These are phyloP conservation scores for Phytophthora ramorum DNA, from an alignment of 352 stramenopile species.

Conservation along the genomic window DNA sequence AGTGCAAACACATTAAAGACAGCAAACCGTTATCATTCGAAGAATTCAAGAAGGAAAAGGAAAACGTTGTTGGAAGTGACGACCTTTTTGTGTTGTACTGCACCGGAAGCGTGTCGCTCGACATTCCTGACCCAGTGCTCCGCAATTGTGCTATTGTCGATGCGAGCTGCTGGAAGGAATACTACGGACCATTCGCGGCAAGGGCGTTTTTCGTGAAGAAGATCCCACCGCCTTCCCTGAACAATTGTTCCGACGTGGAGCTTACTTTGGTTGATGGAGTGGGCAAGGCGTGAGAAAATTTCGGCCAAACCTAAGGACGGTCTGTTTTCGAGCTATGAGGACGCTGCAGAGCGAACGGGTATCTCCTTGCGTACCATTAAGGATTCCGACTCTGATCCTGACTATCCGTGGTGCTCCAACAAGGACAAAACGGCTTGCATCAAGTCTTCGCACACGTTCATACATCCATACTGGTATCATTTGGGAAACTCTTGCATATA, in stretches of 20 bases:
- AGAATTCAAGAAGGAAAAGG: constrained; percentile 9
- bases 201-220: not conserved
- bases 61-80: constrained; percentile 10
- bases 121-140: constrained; percentile 5
- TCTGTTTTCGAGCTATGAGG: no score
- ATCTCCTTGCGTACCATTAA: no score
- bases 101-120: constrained; percentile 15
- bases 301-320: no score
- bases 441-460: no score
- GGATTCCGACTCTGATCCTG: no score
- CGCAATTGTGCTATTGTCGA: constrained; percentile 25
- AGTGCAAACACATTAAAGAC: constrained; percentile 13
- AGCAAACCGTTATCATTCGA: constrained; percentile 3
- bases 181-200: constrained; percentile 23
- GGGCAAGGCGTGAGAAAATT: constrained; percentile 3
- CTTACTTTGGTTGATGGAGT: not conserved
- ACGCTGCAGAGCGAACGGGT: no score
- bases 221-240: not conserved
- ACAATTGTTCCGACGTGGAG: not conserved
- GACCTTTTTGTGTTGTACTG: constrained; percentile 17
- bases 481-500: no score
- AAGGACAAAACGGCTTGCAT: no score
- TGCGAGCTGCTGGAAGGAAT: constrained; percentile 19
- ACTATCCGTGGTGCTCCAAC: no score
- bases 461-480: no score